Conservation (phyloP, 2,329 filamentous ascomycete genomes). For the Fusarium sp. region DNA sequence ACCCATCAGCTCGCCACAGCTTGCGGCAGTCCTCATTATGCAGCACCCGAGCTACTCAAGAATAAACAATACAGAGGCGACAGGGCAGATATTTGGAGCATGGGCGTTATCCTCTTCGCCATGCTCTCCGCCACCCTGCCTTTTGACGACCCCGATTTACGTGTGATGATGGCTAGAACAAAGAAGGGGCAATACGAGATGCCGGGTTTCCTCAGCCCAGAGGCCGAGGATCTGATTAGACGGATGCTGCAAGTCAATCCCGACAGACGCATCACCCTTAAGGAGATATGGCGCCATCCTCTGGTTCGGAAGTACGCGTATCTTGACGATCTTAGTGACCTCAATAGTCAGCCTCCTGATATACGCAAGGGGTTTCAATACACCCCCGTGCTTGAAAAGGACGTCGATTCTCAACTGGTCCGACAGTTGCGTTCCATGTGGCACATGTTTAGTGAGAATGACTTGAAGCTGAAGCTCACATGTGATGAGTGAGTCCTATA, state of each 20-base stretch:
- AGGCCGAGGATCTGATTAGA: slow-evolving; percentile 82
- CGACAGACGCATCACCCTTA: slow-evolving; percentile 80
- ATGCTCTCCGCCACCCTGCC: slow-evolving; percentile 87
- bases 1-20: slow-evolving; percentile 86
- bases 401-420: slow-evolving; percentile 85
- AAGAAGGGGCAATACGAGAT: slow-evolving; percentile 72
- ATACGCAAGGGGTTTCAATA: slow-evolving; percentile 73
- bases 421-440: slow-evolving; percentile 90
- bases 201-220: slow-evolving; percentile 71
- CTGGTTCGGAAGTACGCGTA: slow-evolving; percentile 87
- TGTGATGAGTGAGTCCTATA: slow-evolving; percentile 68
- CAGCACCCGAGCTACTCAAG: slow-evolving; percentile 89
- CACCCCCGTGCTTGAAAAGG: slow-evolving; percentile 69
- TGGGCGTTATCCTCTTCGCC: slow-evolving; percentile 90
- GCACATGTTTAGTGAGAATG: slow-evolving; percentile 84
- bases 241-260: slow-evolving; percentile 86
- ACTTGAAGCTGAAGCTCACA: slow-evolving; percentile 76
- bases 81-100: slow-evolving; percentile 93
- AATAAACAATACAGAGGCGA: slow-evolving; percentile 84
- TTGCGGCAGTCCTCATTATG: slow-evolving; percentile 97
- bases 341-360: slow-evolving; percentile 65
- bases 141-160: slow-evolving; percentile 78
- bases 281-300: slow-evolving; percentile 87
- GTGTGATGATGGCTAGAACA: slow-evolving; percentile 72
- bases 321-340: slow-evolving; percentile 74